Evolutionary conservation across 306 rosid genomes (phyloP), one percentile per base, ranked within the genome.

Genomic region (Quercus berberidifolia): DNA sequence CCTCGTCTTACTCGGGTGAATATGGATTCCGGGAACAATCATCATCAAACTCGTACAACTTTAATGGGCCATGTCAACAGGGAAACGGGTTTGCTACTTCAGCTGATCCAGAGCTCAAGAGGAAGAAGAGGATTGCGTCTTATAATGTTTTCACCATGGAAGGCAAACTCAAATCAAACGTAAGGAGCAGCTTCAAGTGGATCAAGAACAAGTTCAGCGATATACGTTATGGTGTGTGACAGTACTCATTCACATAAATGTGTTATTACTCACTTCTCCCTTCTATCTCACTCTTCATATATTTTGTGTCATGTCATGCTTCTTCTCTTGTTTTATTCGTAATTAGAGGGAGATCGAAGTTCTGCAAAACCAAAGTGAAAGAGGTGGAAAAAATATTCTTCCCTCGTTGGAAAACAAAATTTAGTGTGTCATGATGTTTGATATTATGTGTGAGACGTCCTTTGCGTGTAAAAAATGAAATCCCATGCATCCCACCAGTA

Each of bases 91-190:
- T 88, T 6, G 72, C 84, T 1, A 49, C 86, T 4, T 81, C 89
- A 7, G 18, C 43, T 0, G 86, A 88, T 82, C 86, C 89, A 6
- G 91, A 88, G 74, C 88, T 88, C 10, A 82, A 68, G 33, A 83
- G 91, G 78, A 86, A 88, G 89, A 83, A 85, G 81, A 79, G 91
- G 71, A 75, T 88, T 1, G 89, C 89, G 4, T 76, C 91, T 6
- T 88, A 85, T 38, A 85, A 88, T 33, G 89, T 83, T 23, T 83
- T 83, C 69, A 81, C 87, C 19, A 59, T 49, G 85, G 91, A 88
- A 76, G 82, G 85, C 25, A 83, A 86, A 77, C 73, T 88, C 17
- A 88, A 88, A 72, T 79, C 91, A 15, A 88, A 81, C 17, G 77
- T 88, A 0, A 81, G 81, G 70, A 88, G 74, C 68, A 81, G 86